Conservation (phyloP, 805 yeast species). For the Saccharomyces kudriavzevii region DNA sequence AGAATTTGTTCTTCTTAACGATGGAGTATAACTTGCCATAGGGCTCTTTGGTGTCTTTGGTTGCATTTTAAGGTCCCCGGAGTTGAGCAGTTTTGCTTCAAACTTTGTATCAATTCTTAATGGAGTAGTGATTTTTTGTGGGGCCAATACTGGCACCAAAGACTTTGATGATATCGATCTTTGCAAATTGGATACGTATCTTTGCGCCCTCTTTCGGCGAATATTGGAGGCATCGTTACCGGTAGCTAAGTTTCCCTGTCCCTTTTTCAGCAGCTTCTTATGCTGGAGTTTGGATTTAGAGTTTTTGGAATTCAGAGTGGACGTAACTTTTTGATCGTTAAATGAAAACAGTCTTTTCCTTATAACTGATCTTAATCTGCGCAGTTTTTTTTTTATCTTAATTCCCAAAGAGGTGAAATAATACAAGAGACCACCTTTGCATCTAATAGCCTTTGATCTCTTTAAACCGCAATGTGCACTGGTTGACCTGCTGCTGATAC, state of each 20-base stretch:
- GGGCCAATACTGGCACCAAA: slow-evolving; percentile 11
- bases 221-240: slow-evolving; percentile 17
- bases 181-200: slow-evolving; percentile 24
- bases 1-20: slow-evolving; percentile 30
- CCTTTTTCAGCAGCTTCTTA: neutral
- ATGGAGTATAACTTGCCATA: slow-evolving; percentile 3
- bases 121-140: neutral
- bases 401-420: slow-evolving; percentile 24
- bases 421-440: slow-evolving; percentile 33
- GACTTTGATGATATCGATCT: slow-evolving; percentile 21
- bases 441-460: slow-evolving; percentile 31
- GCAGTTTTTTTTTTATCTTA: slow-evolving; percentile 19
- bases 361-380: slow-evolving; percentile 24
- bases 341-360: slow-evolving; percentile 18
- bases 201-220: slow-evolving; percentile 24
- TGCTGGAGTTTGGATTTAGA: neutral
- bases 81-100: neutral
- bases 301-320: neutral
- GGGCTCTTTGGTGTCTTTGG: neutral
- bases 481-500: slow-evolving; percentile 1
- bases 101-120: neutral
- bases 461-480: slow-evolving; percentile 6
- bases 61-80: neutral
- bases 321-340: slow-evolving; percentile 2
- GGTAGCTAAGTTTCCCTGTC: slow-evolving; percentile 2